Evolutionary conservation across 202 grass and related monocot species (phyloP).

Genomic region (Saccharum hybrid): DNA sequence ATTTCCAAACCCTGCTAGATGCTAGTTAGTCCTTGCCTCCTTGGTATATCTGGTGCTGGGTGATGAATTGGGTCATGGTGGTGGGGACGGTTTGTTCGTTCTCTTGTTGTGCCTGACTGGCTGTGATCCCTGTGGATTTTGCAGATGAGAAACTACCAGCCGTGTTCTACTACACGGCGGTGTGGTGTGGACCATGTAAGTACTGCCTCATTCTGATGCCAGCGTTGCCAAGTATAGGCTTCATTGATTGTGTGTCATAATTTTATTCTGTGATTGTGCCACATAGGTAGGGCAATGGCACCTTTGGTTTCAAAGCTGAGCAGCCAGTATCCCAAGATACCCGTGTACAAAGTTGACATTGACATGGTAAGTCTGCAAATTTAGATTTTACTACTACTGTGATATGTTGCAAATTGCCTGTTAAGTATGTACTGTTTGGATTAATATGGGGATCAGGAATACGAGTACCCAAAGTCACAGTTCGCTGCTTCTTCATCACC

Average conservation of each 20-base stretch:
- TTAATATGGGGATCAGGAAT: neutral
- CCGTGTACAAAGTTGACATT: slow-evolving; percentile 82
- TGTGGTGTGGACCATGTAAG: slow-evolving; percentile 94
- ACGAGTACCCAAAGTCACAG: neutral
- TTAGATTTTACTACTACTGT: neutral
- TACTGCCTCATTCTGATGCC: neutral
- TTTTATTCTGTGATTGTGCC: slow-evolving; percentile 9
- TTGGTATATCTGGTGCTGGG: neutral
- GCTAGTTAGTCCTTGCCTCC: neutral
- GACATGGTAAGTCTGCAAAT: slow-evolving; percentile 58
- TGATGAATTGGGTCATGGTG: neutral
- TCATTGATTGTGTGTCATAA: neutral
- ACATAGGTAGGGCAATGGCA: slow-evolving; percentile 60
- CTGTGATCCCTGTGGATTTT: slow-evolving; percentile 35
- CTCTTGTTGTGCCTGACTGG: neutral
- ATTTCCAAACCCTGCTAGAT: neutral
- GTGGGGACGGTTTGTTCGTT: neutral
- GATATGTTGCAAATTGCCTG: neutral
- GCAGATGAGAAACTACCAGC: slow-evolving; percentile 79
- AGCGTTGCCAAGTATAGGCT: neutral
- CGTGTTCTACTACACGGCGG: slow-evolving; percentile 92
- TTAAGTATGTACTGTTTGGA: neutral
- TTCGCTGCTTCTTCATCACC: neutral
- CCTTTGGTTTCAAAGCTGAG: slow-evolving; percentile 75
- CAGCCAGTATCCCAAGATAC: slow-evolving; percentile 63